Percentiles rank a stretch among this genome's conserved stretches.
These are phyloP conservation scores for Fusarium annulatum DNA, from an alignment of 2,329 filamentous ascomycete species.

Conservation along the genomic window DNA sequence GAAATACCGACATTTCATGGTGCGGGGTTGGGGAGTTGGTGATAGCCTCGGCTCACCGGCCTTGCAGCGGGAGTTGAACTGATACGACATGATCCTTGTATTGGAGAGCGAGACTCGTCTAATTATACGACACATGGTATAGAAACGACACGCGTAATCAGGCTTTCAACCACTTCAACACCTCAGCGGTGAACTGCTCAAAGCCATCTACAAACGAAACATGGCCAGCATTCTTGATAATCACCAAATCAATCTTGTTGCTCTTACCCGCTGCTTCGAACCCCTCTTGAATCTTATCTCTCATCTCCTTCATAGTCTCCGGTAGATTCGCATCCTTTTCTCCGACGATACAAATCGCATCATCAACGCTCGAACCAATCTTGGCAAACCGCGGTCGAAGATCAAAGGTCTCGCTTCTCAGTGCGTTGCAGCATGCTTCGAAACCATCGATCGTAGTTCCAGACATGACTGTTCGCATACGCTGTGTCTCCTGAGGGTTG, in stretches of 20 bases:
- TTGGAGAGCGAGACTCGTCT: not conserved
- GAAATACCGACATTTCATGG: not conserved
- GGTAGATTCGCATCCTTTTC: conserved; percentile 57
- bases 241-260: conserved; percentile 46
- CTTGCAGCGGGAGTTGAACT: not conserved
- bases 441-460: conserved; percentile 54
- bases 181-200: conserved; percentile 44
- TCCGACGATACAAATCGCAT: conserved; percentile 53
- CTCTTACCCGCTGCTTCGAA: conserved; percentile 43
- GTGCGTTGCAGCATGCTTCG: conserved; percentile 54
- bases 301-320: conserved; percentile 53
- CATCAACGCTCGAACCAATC: conserved; percentile 50
- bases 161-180: conserved; percentile 19
- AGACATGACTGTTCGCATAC: conserved; percentile 52
- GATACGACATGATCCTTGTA: not conserved
- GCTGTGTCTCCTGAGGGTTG: conserved; percentile 50
- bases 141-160: not conserved
- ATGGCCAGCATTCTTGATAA: conserved; percentile 53
- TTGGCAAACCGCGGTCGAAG: conserved; percentile 49
- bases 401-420: conserved; percentile 53
- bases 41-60: not conserved
- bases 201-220: conserved; percentile 53
- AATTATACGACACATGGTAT: too few species aligned
- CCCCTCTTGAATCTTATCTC: conserved; percentile 49
- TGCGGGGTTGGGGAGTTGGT: not conserved